Evolutionary conservation across 2,329 filamentous ascomycete species (phyloP).

Genomic region (Ceratocystis papillata): DNA sequence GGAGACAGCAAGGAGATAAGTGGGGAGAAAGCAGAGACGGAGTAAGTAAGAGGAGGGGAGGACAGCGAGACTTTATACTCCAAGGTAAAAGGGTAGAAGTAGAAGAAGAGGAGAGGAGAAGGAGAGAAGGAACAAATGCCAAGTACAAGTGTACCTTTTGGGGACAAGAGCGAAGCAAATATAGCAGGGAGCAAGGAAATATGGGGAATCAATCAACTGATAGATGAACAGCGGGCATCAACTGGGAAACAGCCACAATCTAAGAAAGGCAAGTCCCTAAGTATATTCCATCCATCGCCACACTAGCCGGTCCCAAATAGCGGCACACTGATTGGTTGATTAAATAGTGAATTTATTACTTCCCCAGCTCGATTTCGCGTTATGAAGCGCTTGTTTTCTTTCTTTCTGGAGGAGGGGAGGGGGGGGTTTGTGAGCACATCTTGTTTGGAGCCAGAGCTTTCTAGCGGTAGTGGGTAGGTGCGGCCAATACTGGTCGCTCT

Average conservation of each 20-base stretch:
- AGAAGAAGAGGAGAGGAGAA: background rate
- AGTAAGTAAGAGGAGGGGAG: background rate
- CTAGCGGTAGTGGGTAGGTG: background rate
- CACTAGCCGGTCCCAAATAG: background rate
- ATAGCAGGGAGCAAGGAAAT: slow-evolving; percentile 11
- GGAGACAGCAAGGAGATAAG: slow-evolving; percentile 1
- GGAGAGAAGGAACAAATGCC: slow-evolving; percentile 5
- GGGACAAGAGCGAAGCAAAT: slow-evolving; percentile 12
- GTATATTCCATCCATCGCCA: background rate
- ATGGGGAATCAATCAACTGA: slow-evolving; percentile 6
- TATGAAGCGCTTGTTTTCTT: background rate
- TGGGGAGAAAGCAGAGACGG: background rate
- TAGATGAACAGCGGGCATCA: slow-evolving; percentile 6
- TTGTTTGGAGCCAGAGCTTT: slow-evolving; percentile 6
- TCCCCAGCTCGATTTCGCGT: background rate
- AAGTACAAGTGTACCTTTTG: background rate
- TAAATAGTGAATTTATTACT: background rate
- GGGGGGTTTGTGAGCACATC: background rate
- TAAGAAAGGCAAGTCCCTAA: background rate
- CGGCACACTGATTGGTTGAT: background rate
- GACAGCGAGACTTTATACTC: slow-evolving; percentile 8
- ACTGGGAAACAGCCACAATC: background rate
- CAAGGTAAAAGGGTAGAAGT: slow-evolving; percentile 1
- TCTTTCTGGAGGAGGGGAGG: background rate
- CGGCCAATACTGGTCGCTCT: background rate